Evolutionary conservation across 2,329 filamentous ascomycete genomes (phyloP).

Genomic region (Cladorrhinum sp.): DNA sequence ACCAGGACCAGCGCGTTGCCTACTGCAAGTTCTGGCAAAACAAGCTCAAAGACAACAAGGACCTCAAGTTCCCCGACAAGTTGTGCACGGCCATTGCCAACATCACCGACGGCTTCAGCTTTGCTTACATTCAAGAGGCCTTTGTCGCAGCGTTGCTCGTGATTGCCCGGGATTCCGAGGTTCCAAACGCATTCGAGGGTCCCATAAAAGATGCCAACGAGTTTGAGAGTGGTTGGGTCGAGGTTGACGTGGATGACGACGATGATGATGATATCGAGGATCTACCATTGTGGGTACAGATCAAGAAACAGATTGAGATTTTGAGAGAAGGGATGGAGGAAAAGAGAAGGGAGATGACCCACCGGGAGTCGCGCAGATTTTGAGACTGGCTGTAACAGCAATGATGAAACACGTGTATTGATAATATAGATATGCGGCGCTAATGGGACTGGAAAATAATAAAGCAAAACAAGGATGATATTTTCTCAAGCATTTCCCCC

Average conservation of each 20-base stretch:
- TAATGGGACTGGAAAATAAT: neutral
- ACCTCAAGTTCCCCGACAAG: slow-evolving; percentile 58
- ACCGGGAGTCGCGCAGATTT: neutral
- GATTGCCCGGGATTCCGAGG: slow-evolving; percentile 44
- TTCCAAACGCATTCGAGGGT: slow-evolving; percentile 17
- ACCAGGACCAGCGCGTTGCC: slow-evolving; percentile 49
- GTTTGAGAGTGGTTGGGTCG: slow-evolving; percentile 4
- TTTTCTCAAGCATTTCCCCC: neutral
- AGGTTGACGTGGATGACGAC: slow-evolving; percentile 30
- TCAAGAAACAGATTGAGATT: slow-evolving; percentile 61
- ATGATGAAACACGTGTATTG: neutral
- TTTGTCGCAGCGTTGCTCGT: slow-evolving; percentile 62
- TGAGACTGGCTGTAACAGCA: too few species aligned
- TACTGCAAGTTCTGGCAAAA: slow-evolving; percentile 63
- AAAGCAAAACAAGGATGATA: neutral
- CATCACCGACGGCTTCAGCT: slow-evolving; percentile 64
- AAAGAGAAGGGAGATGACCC: slow-evolving; percentile 1
- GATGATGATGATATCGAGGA: slow-evolving; percentile 45
- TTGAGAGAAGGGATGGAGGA: slow-evolving; percentile 58
- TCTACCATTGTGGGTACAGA: slow-evolving; percentile 56
- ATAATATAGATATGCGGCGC: neutral
- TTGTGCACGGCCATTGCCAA: slow-evolving; percentile 57
- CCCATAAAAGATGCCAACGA: neutral
- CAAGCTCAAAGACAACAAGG: slow-evolving; percentile 54
- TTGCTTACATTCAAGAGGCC: slow-evolving; percentile 68